phyloP scores from a whole-genome alignment of 306 rosid genomes.

The Cicer pinnatifidum region DNA sequence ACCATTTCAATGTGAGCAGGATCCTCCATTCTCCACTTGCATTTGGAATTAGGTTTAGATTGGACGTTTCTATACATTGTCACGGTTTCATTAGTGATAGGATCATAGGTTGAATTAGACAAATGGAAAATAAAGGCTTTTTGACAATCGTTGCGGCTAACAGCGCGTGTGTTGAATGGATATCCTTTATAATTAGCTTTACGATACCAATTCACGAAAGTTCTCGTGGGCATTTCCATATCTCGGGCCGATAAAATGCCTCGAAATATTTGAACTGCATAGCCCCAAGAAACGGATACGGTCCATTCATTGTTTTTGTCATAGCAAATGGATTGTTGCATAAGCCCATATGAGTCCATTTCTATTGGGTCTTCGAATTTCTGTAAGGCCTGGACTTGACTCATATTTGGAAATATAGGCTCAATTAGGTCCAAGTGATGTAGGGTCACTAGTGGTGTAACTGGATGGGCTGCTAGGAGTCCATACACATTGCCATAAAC shows the following conservation, averaged over 20 bases:
- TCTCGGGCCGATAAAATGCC: constrained; percentile 57
- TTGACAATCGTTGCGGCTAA: constrained; percentile 50
- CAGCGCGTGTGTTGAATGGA: constrained; percentile 61
- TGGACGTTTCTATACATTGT: constrained; percentile 43
- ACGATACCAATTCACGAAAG: constrained; percentile 65
- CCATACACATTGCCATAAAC: constrained; percentile 65
- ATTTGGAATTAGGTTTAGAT: constrained; percentile 27
- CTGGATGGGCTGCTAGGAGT: constrained; percentile 69
- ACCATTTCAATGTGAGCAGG: constrained; percentile 50
- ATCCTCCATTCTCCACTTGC: constrained; percentile 61
- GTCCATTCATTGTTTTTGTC: constrained; percentile 61
- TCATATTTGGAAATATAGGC: constrained; percentile 63
- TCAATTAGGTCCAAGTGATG: constrained; percentile 73
- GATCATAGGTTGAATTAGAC: neutral
- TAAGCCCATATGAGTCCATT: constrained; percentile 56
- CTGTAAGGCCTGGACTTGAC: constrained; percentile 51
- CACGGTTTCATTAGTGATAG: constrained; percentile 4
- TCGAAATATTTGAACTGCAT: constrained; percentile 62
- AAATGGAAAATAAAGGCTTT: constrained; percentile 60
- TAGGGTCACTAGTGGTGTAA: constrained; percentile 62
- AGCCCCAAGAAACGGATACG: constrained; percentile 69
- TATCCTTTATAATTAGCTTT: constrained; percentile 43
- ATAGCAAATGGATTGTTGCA: constrained; percentile 80
- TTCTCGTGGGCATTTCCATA: constrained; percentile 61
- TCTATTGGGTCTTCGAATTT: constrained; percentile 48